Percentiles rank a stretch among this genome's conserved stretches.
phyloP scores from a whole-genome alignment of 2,329 filamentous ascomycete genomes.

The Claviceps arundinis region DNA sequence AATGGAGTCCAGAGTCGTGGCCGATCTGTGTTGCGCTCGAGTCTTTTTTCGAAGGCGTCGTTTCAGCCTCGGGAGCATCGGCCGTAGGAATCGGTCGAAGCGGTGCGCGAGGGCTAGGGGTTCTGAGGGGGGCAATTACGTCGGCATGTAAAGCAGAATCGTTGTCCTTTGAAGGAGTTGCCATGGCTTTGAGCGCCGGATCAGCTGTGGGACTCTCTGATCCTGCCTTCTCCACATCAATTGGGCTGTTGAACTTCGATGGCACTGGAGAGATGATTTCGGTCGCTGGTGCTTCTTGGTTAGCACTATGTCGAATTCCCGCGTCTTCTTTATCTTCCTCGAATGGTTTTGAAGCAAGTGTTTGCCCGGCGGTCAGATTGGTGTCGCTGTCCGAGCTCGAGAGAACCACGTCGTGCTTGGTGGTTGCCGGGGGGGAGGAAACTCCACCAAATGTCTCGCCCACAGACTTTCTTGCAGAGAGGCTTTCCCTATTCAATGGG shows the following conservation, averaged over 20 bases:
- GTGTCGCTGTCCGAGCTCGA: background rate
- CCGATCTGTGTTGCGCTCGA: conserved; percentile 16
- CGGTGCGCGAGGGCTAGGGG: conserved; percentile 17
- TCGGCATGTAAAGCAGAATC: conserved; percentile 5
- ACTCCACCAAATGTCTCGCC: background rate
- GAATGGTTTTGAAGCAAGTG: background rate
- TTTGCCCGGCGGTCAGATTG: background rate
- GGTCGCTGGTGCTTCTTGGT: background rate
- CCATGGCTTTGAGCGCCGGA: background rate
- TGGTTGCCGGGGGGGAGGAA: background rate
- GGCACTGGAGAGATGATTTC: background rate
- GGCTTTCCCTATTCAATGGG: conserved; percentile 12
- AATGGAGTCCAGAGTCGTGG: conserved; percentile 10
- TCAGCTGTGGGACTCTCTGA: background rate
- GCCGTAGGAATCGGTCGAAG: background rate
- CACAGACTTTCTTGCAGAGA: background rate
- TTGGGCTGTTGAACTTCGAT: background rate
- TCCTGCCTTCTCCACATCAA: background rate
- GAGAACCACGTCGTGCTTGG: background rate
- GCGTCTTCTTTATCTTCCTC: background rate
- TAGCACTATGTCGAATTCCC: background rate
- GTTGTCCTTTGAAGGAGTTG: background rate
- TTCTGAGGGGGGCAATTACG: conserved; percentile 19
- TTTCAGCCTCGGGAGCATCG: conserved; percentile 3
- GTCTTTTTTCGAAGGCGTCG: conserved; percentile 22